Evolutionary conservation across 805 yeast genomes (phyloP).

Genomic region (Candida nonsorbophila): DNA sequence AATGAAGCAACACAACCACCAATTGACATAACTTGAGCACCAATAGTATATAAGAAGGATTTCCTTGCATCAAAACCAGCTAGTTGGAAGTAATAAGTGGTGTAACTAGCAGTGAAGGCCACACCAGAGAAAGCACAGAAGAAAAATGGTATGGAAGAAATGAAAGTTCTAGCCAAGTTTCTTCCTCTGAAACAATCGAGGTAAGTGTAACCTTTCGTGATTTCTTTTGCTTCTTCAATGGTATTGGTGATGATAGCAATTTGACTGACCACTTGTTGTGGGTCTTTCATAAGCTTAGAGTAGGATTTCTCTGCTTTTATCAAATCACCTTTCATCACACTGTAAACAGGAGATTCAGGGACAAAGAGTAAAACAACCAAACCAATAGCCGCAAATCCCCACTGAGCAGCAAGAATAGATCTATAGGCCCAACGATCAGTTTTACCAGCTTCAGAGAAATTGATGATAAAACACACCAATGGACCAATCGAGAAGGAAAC

Average conservation of each 20-base stretch:
- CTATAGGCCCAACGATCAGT: constrained; percentile 3
- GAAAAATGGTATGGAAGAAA: constrained; percentile 4
- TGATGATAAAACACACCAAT: constrained; percentile 4
- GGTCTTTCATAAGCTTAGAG: constrained; percentile 1
- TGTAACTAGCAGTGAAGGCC: constrained; percentile 4
- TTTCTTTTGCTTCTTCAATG: constrained; percentile 8
- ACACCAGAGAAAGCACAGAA: constrained; percentile 7
- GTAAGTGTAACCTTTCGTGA: constrained; percentile 6
- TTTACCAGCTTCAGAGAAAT: not conserved
- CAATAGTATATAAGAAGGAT: constrained; percentile 5
- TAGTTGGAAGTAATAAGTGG: constrained; percentile 7
- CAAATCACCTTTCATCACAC: constrained; percentile 20
- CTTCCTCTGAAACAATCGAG: constrained; percentile 8
- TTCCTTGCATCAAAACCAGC: constrained; percentile 3
- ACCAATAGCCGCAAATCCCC: constrained; percentile 4
- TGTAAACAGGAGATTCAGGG: constrained; percentile 41
- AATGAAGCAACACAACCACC: constrained; percentile 4
- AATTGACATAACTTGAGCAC: constrained; percentile 5
- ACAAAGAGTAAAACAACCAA: constrained; percentile 19
- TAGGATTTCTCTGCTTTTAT: constrained; percentile 11
- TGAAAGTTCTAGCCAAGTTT: constrained; percentile 5
- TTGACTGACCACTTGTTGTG: constrained; percentile 2
- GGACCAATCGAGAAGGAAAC: constrained; percentile 7
- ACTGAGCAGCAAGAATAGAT: constrained; percentile 5
- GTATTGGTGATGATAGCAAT: constrained; percentile 5